Evolutionary conservation across 2,329 filamentous ascomycete genomes (phyloP).

Genomic region (Dactylella cylindrospora): DNA sequence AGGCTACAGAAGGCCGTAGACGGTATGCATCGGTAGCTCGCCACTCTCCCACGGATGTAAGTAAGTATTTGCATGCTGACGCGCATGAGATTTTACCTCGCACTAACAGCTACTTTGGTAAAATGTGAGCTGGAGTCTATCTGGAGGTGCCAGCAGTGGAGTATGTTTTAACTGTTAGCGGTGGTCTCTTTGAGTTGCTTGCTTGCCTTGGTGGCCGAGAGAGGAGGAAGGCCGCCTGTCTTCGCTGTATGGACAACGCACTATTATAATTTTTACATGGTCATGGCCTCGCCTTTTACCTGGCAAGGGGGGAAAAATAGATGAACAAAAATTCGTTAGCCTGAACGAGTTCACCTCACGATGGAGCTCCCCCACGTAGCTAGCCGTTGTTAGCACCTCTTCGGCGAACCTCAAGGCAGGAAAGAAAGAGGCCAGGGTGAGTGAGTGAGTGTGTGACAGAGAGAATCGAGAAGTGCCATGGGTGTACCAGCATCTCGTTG

Average conservation of each 20-base stretch:
- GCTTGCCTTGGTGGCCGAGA: too few species aligned
- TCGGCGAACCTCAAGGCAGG: too few species aligned
- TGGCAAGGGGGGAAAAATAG: too few species aligned
- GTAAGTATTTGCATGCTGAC: constrained; percentile 34
- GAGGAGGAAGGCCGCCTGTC: constrained; percentile 8
- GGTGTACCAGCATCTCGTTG: too few species aligned
- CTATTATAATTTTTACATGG: background rate
- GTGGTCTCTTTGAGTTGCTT: constrained; percentile 1
- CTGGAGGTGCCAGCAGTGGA: too few species aligned
- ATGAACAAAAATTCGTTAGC: constrained; percentile 13
- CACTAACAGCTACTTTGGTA: constrained; percentile 11
- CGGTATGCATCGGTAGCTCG: constrained; percentile 42
- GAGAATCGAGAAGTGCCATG: too few species aligned
- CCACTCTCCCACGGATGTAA: constrained; percentile 14
- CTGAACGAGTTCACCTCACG: constrained; percentile 34
- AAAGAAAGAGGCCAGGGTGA: too few species aligned
- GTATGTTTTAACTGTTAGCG: too few species aligned
- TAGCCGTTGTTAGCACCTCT: background rate
- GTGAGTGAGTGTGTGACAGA: too few species aligned
- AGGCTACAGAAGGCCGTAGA: constrained; percentile 44
- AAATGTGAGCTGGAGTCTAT: too few species aligned
- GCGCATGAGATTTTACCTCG: constrained; percentile 22
- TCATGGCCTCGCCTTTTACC: too few species aligned
- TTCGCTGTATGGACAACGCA: constrained; percentile 18
- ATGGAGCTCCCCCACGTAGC: constrained; percentile 38